Conservation (phyloP, 306 rosid genomes). For the Trifolium repens region DNA sequence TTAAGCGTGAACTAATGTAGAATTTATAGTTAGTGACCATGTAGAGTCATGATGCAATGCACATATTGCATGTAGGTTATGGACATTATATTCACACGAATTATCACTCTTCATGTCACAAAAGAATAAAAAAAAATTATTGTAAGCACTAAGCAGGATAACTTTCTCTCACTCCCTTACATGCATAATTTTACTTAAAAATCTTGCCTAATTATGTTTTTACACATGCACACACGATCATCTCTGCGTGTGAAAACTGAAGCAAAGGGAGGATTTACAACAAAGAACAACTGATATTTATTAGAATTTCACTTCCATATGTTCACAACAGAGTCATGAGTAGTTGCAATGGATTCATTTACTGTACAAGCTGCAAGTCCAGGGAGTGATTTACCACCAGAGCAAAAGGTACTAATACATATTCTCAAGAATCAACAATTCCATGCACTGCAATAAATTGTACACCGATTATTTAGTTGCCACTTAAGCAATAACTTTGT, state of each 20-base stretch:
- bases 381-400: neutral
- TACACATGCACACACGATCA: no score
- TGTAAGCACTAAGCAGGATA: no score
- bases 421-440: neutral
- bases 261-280: neutral
- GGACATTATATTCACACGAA: neutral
- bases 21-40: no score
- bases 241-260: neutral
- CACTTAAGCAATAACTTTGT: neutral
- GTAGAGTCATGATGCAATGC: no score
- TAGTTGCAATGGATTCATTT: neutral
- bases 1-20: neutral
- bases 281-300: neutral
- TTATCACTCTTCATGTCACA: neutral
- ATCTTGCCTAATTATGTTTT: no score
- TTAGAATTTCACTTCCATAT: conserved; percentile 18
- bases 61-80: neutral
- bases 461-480: neutral
- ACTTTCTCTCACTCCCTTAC: no score
- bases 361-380: neutral
- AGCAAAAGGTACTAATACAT: neutral
- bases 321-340: neutral
- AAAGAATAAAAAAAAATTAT: no score
- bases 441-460: conserved; percentile 9
- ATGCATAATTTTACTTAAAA: no score